phyloP scores from a whole-genome alignment of 495 filamentous ascomycete species.

The Annulohypoxylon maeteangense region DNA sequence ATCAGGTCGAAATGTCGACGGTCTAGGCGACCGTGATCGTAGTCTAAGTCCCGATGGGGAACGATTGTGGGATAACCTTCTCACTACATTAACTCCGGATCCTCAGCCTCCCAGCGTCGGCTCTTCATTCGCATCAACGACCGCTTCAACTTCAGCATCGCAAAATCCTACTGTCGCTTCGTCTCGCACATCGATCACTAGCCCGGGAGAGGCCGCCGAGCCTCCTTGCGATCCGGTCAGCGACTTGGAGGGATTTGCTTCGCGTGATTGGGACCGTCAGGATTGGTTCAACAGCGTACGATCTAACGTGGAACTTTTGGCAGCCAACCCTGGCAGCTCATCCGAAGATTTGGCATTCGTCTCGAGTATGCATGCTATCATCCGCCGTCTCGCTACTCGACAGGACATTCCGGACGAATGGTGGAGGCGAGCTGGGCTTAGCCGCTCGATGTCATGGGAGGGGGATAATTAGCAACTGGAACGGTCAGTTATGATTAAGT shows the following conservation, averaged over 20 bases:
- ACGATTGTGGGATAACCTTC: slow-evolving; percentile 80
- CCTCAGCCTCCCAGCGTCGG: slow-evolving; percentile 80
- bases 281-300: slow-evolving; percentile 25
- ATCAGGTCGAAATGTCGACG: slow-evolving; percentile 57
- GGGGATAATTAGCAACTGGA: slow-evolving; percentile 37
- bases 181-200: slow-evolving; percentile 51
- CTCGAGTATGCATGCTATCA: slow-evolving; percentile 72
- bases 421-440: slow-evolving; percentile 79
- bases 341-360: slow-evolving; percentile 60
- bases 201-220: slow-evolving; percentile 47
- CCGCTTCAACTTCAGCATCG: slow-evolving; percentile 56
- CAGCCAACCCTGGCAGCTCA: slow-evolving; percentile 18
- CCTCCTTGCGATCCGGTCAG: slow-evolving; percentile 54
- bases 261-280: slow-evolving; percentile 44
- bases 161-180: slow-evolving; percentile 51
- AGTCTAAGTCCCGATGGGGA: slow-evolving; percentile 81
- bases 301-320: slow-evolving; percentile 51
- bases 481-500: not conserved
- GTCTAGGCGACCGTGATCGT: slow-evolving; percentile 83
- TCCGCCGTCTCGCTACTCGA: slow-evolving; percentile 70
- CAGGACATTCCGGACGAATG: slow-evolving; percentile 80
- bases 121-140: slow-evolving; percentile 79
- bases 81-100: slow-evolving; percentile 83
- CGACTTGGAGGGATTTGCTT: slow-evolving; percentile 47
- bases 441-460: slow-evolving; percentile 64